A percentile compares a stretch with the other conserved stretches of the same genome.
phyloP scores from a whole-genome alignment of 1,284 basidiomycete genomes.

The Retiboletus flavoniger region DNA sequence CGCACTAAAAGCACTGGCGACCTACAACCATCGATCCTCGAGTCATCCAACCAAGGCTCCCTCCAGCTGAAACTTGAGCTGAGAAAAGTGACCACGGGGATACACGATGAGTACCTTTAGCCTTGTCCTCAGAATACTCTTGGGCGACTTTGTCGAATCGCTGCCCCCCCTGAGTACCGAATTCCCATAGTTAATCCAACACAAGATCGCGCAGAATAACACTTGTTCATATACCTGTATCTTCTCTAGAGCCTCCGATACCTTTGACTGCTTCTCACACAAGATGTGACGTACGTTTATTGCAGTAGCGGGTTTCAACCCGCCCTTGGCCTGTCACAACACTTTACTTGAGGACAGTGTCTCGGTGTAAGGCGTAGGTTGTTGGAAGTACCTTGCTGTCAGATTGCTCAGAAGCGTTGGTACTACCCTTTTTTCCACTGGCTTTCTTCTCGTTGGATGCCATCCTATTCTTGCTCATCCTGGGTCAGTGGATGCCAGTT shows the following conservation, averaged over 20 bases:
- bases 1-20: slow-evolving; percentile 1
- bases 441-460: slow-evolving; percentile 40
- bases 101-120: slow-evolving; percentile 54
- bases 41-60: slow-evolving; percentile 81
- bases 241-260: slow-evolving; percentile 71
- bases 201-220: neutral
- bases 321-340: slow-evolving; percentile 47
- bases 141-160: slow-evolving; percentile 83
- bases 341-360: neutral
- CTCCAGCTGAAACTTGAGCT: slow-evolving; percentile 56
- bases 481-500: neutral
- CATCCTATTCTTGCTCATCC: slow-evolving; percentile 56
- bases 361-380: neutral
- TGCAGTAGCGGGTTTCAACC: slow-evolving; percentile 71
- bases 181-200: slow-evolving; percentile 3
- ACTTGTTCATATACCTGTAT: slow-evolving; percentile 53
- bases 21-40: slow-evolving; percentile 76
- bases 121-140: slow-evolving; percentile 86
- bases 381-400: slow-evolving; percentile 27
- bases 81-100: neutral
- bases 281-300: slow-evolving; percentile 83
- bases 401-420: slow-evolving; percentile 34
- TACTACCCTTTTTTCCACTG: slow-evolving; percentile 20
- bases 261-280: slow-evolving; percentile 82
- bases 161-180: slow-evolving; percentile 55